Evolutionary conservation across 208 protist genomes (phyloP).

Genomic region (Balamuthia mandrillaris): DNA sequence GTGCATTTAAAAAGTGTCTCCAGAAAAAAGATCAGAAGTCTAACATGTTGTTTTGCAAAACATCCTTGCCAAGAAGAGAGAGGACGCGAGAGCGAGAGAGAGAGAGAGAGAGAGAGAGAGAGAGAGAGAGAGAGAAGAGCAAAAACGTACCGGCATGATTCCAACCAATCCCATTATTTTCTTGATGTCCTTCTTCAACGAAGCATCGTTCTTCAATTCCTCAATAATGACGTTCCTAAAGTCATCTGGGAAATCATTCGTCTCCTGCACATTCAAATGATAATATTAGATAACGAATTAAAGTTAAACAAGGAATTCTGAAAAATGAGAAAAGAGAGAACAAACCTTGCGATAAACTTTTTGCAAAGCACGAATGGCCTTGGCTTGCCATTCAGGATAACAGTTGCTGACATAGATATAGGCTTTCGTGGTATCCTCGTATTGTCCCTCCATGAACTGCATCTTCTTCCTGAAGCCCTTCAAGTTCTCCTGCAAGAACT

Average conservation of each 20-base stretch:
- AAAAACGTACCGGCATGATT: no score
- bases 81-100: no score
- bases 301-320: no score
- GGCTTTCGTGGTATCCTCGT: slow-evolving; percentile 71
- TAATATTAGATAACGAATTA: no score
- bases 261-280: no score
- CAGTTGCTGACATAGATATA: slow-evolving; percentile 73
- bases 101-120: no score
- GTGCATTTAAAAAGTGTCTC: no score
- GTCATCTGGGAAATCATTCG: slow-evolving; percentile 17
- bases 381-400: slow-evolving; percentile 78
- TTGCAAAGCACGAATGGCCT: slow-evolving; percentile 73
- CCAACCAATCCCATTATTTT: slow-evolving; percentile 85
- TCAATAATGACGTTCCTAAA: slow-evolving; percentile 72
- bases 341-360: neutral
- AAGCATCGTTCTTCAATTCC: slow-evolving; percentile 62
- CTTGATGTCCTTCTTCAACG: slow-evolving; percentile 77
- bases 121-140: no score
- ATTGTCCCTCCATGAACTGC: slow-evolving; percentile 60
- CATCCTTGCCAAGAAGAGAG: no score
- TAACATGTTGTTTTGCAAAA: no score
- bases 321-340: no score
- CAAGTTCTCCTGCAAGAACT: slow-evolving; percentile 78
- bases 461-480: slow-evolving; percentile 75
- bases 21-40: no score